Conservation (phyloP, 2,329 filamentous ascomycete genomes). For the Talaromyces pinophilus region DNA sequence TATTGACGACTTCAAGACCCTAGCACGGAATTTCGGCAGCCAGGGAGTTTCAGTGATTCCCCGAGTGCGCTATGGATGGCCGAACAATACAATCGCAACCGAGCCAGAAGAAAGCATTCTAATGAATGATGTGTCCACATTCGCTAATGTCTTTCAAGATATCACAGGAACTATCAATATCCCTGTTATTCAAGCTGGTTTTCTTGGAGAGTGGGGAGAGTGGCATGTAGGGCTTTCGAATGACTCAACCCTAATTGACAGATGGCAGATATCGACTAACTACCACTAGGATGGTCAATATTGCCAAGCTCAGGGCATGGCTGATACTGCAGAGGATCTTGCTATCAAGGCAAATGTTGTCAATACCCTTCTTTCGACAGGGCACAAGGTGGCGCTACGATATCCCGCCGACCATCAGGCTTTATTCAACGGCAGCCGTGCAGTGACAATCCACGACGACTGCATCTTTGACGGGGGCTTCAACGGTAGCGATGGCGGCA, state of each 20-base stretch:
- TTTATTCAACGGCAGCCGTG: conserved; percentile 13
- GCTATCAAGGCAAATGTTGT: conserved; percentile 14
- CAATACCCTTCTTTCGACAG: conserved; percentile 8
- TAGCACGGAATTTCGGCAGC: conserved; percentile 16
- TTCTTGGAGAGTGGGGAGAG: conserved; percentile 21
- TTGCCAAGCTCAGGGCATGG: conserved; percentile 12
- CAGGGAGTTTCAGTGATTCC: conserved; percentile 19
- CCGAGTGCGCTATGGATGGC: conserved; percentile 17
- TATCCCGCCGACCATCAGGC: conserved; percentile 20
- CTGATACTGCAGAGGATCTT: conserved; percentile 16
- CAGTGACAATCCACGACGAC: conserved; percentile 19
- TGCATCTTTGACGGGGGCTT: conserved; percentile 21
- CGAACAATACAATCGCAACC: conserved; percentile 13
- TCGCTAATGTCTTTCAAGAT: not conserved
- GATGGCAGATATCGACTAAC: not conserved
- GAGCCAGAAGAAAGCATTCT: conserved; percentile 17
- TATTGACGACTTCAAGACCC: conserved; percentile 11
- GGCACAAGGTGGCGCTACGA: conserved; percentile 19
- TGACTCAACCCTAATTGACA: not conserved
- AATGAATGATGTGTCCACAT: conserved; percentile 14
- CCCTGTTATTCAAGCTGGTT: conserved; percentile 21
- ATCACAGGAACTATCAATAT: conserved; percentile 11
- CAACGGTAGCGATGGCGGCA: conserved; percentile 17
- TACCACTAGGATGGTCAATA: conserved; percentile 17
- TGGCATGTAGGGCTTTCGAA: conserved; percentile 17